These are phyloP conservation scores for Ensete glaucum DNA, from an alignment of 176 grass and related monocot genomes.

Conservation along the genomic window DNA sequence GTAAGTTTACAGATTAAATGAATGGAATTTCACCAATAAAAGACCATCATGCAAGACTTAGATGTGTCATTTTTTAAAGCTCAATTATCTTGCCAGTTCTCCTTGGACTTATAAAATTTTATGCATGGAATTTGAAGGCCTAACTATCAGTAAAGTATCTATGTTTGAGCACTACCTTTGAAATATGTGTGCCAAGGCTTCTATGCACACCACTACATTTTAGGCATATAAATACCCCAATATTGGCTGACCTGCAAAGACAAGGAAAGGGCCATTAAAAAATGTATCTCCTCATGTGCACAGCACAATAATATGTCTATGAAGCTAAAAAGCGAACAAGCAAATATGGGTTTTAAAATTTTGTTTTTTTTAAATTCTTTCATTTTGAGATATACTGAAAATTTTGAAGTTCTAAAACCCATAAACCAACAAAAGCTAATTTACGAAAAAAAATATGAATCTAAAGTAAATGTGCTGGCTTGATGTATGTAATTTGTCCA, in stretches of 20 bases:
- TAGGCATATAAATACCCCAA: slow-evolving; percentile 18
- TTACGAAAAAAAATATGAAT: background rate
- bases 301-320: no score
- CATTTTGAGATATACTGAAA: background rate
- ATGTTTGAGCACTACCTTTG: slow-evolving; percentile 4
- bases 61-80: background rate
- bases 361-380: no score
- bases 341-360: no score
- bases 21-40: background rate
- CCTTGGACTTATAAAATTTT: background rate
- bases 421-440: background rate
- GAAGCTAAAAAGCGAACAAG: no score
- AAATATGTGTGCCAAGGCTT: slow-evolving; percentile 21
- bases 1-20: background rate
- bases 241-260: slow-evolving; percentile 15
- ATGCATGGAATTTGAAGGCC: background rate
- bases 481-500: background rate
- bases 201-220: slow-evolving; percentile 13
- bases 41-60: background rate
- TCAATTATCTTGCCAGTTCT: background rate
- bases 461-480: background rate
- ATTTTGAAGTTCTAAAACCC: background rate
- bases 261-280: background rate
- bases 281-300: background rate
- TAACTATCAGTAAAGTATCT: background rate